Conservation (phyloP, 306 rosid genomes). For the Gillenia trifoliata region DNA sequence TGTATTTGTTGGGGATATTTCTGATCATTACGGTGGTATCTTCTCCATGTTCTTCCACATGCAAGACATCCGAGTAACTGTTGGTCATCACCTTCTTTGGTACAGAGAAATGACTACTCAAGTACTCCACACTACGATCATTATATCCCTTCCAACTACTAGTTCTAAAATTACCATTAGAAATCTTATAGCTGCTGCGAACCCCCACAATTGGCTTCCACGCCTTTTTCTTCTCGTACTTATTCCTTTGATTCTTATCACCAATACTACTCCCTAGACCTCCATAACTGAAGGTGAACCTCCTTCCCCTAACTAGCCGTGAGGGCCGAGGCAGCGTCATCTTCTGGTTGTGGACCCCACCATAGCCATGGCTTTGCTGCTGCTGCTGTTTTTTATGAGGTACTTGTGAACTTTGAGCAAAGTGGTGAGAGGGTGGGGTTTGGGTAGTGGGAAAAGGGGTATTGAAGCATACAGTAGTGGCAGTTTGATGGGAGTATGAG, state of each 20-base stretch:
- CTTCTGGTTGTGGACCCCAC: not conserved
- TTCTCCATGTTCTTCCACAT: not conserved
- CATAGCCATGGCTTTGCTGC: not conserved
- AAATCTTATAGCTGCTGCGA: not conserved
- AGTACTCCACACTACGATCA: too few relatives aligned
- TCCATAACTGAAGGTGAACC: not conserved
- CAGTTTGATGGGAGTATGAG: not conserved
- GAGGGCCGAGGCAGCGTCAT: not conserved
- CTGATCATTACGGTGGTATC: constrained; percentile 50
- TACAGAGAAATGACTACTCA: not conserved
- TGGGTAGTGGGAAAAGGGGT: not conserved
- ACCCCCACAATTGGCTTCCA: not conserved
- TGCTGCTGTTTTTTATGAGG: not conserved
- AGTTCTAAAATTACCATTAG: not conserved
- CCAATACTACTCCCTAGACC: not conserved
- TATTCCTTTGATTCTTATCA: not conserved
- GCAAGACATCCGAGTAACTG: not conserved
- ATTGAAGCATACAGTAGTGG: not conserved
- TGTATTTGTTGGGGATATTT: constrained; percentile 54
- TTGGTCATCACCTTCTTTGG: not conserved
- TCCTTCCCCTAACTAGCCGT: not conserved
- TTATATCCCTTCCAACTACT: too few relatives aligned
- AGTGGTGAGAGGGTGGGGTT: not conserved
- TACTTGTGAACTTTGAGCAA: not conserved
- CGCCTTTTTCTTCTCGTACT: not conserved